A percentile compares a stretch with the other conserved stretches of the same genome.
phyloP scores from a whole-genome alignment of 495 filamentous ascomycete species.

The Podospora sp. region DNA sequence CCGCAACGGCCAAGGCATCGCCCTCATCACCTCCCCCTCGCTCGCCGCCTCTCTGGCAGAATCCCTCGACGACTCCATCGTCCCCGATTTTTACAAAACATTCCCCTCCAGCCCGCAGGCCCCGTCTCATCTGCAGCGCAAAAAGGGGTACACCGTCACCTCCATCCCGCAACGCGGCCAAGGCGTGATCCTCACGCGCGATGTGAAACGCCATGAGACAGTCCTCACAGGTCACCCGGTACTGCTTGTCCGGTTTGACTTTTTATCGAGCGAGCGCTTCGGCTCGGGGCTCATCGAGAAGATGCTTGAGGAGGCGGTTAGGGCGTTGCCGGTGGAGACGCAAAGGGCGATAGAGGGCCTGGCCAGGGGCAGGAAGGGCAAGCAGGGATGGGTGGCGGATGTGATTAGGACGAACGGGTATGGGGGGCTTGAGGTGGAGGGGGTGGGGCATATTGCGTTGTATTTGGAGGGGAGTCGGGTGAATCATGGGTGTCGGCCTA shows the following conservation, averaged over 20 bases:
- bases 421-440: slow-evolving; percentile 35
- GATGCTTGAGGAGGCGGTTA: slow-evolving; percentile 31
- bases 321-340: slow-evolving; percentile 28
- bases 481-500: slow-evolving; percentile 42
- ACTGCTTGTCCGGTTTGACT: slow-evolving; percentile 32
- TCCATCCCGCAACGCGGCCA: slow-evolving; percentile 27
- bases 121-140: not conserved
- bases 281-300: slow-evolving; percentile 19
- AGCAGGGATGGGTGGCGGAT: slow-evolving; percentile 63
- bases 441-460: slow-evolving; percentile 35
- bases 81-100: slow-evolving; percentile 18
- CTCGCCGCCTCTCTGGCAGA: slow-evolving; percentile 29
- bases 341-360: slow-evolving; percentile 34
- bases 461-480: slow-evolving; percentile 33
- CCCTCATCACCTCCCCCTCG: slow-evolving; percentile 32
- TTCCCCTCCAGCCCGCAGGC: slow-evolving; percentile 20
- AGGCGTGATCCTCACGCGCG: not conserved
- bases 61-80: slow-evolving; percentile 30
- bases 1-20: slow-evolving; percentile 31
- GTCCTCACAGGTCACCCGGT: slow-evolving; percentile 36
- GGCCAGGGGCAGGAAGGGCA: slow-evolving; percentile 60
- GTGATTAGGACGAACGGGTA: slow-evolving; percentile 63
- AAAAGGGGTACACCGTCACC: slow-evolving; percentile 24
- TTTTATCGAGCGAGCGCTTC: slow-evolving; percentile 27
- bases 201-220: slow-evolving; percentile 19